Evolutionary conservation across 352 stramenopile species (phyloP).

Genomic region (Phytophthora fragariae): DNA sequence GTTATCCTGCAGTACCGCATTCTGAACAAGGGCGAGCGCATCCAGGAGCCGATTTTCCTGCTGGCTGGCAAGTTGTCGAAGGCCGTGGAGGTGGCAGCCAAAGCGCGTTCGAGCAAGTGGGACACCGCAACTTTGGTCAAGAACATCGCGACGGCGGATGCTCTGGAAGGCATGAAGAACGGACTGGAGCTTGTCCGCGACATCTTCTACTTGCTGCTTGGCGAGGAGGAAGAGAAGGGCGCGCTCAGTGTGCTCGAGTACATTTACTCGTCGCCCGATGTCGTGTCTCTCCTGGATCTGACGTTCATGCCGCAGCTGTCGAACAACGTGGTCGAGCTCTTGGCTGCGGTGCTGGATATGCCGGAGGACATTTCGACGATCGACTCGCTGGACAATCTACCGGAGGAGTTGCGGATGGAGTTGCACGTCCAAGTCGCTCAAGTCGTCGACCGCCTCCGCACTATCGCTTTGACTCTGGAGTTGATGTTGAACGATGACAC

Average conservation of each 20-base stretch:
- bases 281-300: constrained; percentile 69
- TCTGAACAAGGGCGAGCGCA: constrained; percentile 65
- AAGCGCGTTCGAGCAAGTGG: constrained; percentile 58
- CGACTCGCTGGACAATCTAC: constrained; percentile 41
- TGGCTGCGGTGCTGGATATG: constrained; percentile 82
- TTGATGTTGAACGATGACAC: constrained; percentile 66
- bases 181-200: constrained; percentile 63
- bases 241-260: constrained; percentile 68
- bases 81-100: constrained; percentile 65
- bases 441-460: constrained; percentile 62
- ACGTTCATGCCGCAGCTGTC: constrained; percentile 61
- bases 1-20: constrained; percentile 89
- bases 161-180: constrained; percentile 69
- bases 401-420: constrained; percentile 62
- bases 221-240: constrained; percentile 55
- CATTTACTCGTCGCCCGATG: constrained; percentile 65
- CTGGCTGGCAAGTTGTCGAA: constrained; percentile 77
- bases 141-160: constrained; percentile 65
- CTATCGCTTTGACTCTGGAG: constrained; percentile 56
- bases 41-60: constrained; percentile 86
- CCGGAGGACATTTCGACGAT: constrained; percentile 74
- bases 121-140: constrained; percentile 61
- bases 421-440: constrained; percentile 76
- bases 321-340: constrained; percentile 77
- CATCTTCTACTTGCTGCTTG: constrained; percentile 78